phyloP scores from a whole-genome alignment of 129 eudicot species.

The Escallonia herrerae region DNA sequence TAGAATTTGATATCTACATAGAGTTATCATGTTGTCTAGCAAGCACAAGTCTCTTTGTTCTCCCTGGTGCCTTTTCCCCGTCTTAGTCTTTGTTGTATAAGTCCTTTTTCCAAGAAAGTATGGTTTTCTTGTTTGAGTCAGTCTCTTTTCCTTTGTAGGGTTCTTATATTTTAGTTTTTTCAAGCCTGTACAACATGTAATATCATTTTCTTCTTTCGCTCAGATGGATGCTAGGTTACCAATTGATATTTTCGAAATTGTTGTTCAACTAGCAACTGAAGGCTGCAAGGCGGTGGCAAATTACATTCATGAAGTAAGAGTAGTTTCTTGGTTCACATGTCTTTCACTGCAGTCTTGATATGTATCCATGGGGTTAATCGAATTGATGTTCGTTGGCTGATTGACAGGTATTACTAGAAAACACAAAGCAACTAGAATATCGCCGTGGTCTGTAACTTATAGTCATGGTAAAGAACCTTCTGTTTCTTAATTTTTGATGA shows the following conservation, averaged over 20 bases:
- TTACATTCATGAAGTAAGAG: conserved; percentile 80
- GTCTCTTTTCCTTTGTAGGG: neutral
- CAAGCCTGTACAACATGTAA: neutral
- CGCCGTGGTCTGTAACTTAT: conserved; percentile 51
- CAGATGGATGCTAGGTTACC: conserved; percentile 95
- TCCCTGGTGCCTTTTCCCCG: too few species aligned
- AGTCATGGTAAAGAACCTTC: conserved; percentile 2
- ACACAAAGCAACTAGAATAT: conserved; percentile 75
- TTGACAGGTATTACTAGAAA: conserved; percentile 66
- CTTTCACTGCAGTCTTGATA: neutral
- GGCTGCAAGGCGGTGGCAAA: conserved; percentile 95
- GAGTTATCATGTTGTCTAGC: too few species aligned
- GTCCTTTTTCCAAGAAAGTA: too few species aligned
- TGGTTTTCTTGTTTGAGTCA: neutral
- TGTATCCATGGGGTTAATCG: neutral
- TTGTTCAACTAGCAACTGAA: conserved; percentile 85
- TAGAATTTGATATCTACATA: too few species aligned
- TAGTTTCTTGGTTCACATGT: neutral
- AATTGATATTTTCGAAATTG: conserved; percentile 72
- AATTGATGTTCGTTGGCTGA: conserved; percentile 3
- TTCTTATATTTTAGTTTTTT: neutral
- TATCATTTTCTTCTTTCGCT: neutral
- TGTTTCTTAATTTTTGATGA: too few species aligned
- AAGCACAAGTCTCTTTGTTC: too few species aligned
- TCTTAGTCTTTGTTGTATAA: too few species aligned